Evolutionary conservation across 2,329 filamentous ascomycete genomes (phyloP), one percentile per base, ranked within the genome.

Genomic region (Leptodontidium sp.): DNA sequence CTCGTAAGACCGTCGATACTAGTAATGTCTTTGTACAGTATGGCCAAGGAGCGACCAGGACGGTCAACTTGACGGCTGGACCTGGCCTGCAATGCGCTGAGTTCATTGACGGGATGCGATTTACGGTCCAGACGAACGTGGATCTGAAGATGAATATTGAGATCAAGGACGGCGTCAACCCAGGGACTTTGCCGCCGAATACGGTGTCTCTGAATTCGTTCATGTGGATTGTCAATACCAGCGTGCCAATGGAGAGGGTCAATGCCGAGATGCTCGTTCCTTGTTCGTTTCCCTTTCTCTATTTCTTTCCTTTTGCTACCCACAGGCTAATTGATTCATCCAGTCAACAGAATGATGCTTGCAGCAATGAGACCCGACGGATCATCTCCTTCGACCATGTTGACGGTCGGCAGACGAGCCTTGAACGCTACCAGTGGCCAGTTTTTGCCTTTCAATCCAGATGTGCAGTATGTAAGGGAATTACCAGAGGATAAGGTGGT

Each of bases 11-110:
- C 0, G 65, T 68, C 6, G 78, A 79, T 58, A 71, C 62, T 2
- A 66, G 72, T 7, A 78, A 79, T 49, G 75, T 78, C 17, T 79
- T 79, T 66, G 71, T 79, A n/a, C 77, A 79, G 40, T 79, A 78
- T 63, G 78, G 78, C 1, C 73, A 77, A 50, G 77, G 77, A 1
- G 76, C 71, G 9, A 77, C 75, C 0, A 71, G 76, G 11, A 79
- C 77, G 1, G 76, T 76, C 11, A 78, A 76, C 61, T 57, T 78
- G 17, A 77, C 75, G 6, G 72, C 69, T 11, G 75, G 76, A 15
- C 9, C 32, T 4, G 74, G 73, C 6, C 21, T 67, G 3, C 76
- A 78, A 65, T 70, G 77, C 53, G 72, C 74, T 3, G 76, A 79
- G 43, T 77, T 77, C 59, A 66, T 77, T 29, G 76, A 78, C 63